phyloP scores from a whole-genome alignment of 257 asterid genomes.

The Solanum neorickii region DNA sequence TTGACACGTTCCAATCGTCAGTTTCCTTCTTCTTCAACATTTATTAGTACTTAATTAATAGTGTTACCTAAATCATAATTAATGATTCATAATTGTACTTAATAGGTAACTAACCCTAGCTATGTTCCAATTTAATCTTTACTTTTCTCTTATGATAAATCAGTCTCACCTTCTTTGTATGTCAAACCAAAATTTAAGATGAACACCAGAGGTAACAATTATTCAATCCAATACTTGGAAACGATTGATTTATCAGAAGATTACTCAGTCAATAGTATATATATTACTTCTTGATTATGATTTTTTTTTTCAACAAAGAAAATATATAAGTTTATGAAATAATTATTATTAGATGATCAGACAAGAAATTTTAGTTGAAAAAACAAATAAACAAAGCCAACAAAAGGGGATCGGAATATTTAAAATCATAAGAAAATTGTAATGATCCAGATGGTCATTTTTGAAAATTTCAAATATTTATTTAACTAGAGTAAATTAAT shows the following conservation, averaged over 20 bases:
- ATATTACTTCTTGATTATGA: neutral
- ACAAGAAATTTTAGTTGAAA: neutral
- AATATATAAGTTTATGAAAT: no score
- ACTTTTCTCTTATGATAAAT: neutral
- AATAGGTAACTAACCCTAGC: neutral
- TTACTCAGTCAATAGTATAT: no score
- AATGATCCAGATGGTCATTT: no score
- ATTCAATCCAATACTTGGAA: neutral
- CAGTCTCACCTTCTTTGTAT: neutral
- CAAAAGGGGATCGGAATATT: neutral
- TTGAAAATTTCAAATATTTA: no score
- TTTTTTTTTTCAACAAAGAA: no score
- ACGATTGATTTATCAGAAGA: no score
- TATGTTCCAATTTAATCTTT: neutral
- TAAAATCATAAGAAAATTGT: neutral
- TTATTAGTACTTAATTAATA: no score
- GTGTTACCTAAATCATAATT: no score
- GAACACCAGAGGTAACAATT: neutral
- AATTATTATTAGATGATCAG: neutral
- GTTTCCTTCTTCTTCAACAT: no score
- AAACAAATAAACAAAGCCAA: neutral
- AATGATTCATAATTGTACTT: no score
- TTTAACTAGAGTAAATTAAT: no score
- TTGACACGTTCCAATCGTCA: no score
- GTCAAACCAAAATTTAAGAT: neutral